Evolutionary conservation across 768 basidiomycete species (phyloP).

Genomic region (Botryobasidium botryosum): DNA sequence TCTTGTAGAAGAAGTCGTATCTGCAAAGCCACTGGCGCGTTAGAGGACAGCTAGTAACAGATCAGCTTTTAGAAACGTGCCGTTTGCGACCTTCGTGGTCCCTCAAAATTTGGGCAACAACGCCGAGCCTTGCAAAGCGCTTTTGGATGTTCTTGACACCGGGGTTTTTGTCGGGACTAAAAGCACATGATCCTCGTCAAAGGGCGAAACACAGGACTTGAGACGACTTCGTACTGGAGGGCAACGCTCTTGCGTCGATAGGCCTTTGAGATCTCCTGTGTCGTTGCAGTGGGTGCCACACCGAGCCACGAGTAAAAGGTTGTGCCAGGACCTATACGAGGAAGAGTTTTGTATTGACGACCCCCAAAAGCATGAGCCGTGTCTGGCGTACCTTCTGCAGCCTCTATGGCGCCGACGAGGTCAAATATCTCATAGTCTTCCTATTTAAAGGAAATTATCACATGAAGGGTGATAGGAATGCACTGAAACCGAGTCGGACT

Average conservation of each 20-base stretch:
- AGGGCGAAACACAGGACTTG: conserved; percentile 1
- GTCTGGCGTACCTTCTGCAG: conserved; percentile 47
- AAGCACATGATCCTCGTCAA: neutral
- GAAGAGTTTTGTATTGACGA: neutral
- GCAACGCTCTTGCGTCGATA: conserved; percentile 83
- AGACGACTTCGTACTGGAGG: conserved; percentile 82
- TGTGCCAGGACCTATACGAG: conserved; percentile 53
- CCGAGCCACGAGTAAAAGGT: conserved; percentile 93
- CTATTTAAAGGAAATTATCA: conserved; percentile 24
- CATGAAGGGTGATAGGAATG: neutral
- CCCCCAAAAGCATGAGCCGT: neutral
- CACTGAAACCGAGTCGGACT: neutral
- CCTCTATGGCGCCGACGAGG: conserved; percentile 64
- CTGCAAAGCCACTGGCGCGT: conserved; percentile 22
- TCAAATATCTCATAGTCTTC: conserved; percentile 97
- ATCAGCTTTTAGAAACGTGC: conserved; percentile 28
- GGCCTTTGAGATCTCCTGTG: conserved; percentile 67
- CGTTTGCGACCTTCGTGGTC: conserved; percentile 58
- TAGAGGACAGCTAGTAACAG: conserved; percentile 18
- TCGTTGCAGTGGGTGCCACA: conserved; percentile 53
- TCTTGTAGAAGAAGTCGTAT: conserved; percentile 63
- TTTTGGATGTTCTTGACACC: conserved; percentile 67
- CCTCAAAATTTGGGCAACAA: conserved; percentile 67
- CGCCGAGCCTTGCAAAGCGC: conserved; percentile 80
- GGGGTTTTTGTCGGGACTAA: conserved; percentile 91